Evolutionary conservation across 164 flowering plant genomes (phyloP), one percentile per base, ranked within the genome.

Genomic region (Magnolia sinica): DNA sequence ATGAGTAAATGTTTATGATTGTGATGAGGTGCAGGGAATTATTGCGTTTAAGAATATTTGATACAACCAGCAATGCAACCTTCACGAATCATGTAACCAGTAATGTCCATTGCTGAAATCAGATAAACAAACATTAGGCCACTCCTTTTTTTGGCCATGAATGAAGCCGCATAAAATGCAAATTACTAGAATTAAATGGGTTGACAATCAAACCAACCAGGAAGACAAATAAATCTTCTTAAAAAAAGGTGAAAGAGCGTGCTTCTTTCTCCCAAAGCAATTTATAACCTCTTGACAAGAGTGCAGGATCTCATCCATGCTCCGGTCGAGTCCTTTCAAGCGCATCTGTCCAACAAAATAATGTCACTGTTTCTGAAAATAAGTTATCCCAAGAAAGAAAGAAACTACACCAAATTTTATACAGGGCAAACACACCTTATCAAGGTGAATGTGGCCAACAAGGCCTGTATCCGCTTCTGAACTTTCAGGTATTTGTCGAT

Each of bases 391-490:
- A 65, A 14, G 45, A 68, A 68, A 74, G 61, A 55, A 55, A 74
- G 61, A 55, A 55, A 55, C 61, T 50, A 50, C n/a, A 75, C 45
- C 13, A 66, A 20, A 19, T 4, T 13, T 29, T 55, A 10, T 45
- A 22, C 16, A 2, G 45, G 4, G 51, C 4, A 37, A 16, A 29
- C 8, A 16, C 24, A 92, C 98, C 97, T 89, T 85, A 73, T 91
- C 84, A 22, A 92, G 88, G 85, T 92, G 97, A 83, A 93, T 74
- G 79, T 92, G 98, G 65, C 93, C 96, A 85, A 85, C 86, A 78
- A 92, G 93, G 59, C 90, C 92, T 29, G 89, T 69, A 76, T 79
- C 86, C 65, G 24, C 50, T 59, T 82, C 89, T 76, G 79, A 67
- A 83, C 73, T 81, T 79, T 79, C 90, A 66, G 79, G 51, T 13